Evolutionary conservation across 106 monocot genomes (phyloP).

Genomic region (Vanilla planifolia): DNA sequence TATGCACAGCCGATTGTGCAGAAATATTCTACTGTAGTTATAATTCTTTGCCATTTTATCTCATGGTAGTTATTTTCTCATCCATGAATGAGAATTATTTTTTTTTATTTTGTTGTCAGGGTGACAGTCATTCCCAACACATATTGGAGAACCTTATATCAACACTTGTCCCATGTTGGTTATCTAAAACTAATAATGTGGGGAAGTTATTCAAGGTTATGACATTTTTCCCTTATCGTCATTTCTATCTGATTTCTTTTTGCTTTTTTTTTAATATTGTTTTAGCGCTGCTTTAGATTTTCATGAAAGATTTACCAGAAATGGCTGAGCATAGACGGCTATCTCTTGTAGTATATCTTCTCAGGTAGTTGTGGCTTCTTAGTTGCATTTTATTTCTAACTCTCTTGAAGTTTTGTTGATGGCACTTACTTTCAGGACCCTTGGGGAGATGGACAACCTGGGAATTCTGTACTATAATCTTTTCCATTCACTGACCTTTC

Average conservation of each 20-base stretch:
- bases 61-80: not conserved
- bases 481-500: constrained; percentile 34
- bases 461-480: constrained; percentile 52
- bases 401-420: not conserved
- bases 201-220: constrained; percentile 70
- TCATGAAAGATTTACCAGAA: constrained; percentile 67
- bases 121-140: constrained; percentile 73
- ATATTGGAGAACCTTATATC: constrained; percentile 77
- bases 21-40: not conserved
- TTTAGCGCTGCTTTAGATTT: constrained; percentile 42
- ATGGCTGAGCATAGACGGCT: constrained; percentile 54
- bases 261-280: not conserved
- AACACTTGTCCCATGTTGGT: constrained; percentile 72
- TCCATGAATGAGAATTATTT: not conserved
- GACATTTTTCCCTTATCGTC: not conserved
- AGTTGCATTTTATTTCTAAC: constrained; percentile 1
- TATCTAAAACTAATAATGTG: constrained; percentile 48
- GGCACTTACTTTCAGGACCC: constrained; percentile 75
- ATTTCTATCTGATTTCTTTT: constrained; percentile 1
- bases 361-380: constrained; percentile 30
- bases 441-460: constrained; percentile 64
- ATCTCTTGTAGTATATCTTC: constrained; percentile 67
- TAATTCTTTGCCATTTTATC: not conserved
- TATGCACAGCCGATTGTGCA: not conserved
- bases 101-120: constrained; percentile 20